These are phyloP conservation scores for Colletotrichum eremochloae DNA, from an alignment of 2,329 filamentous ascomycete species.

Conservation along the genomic window DNA sequence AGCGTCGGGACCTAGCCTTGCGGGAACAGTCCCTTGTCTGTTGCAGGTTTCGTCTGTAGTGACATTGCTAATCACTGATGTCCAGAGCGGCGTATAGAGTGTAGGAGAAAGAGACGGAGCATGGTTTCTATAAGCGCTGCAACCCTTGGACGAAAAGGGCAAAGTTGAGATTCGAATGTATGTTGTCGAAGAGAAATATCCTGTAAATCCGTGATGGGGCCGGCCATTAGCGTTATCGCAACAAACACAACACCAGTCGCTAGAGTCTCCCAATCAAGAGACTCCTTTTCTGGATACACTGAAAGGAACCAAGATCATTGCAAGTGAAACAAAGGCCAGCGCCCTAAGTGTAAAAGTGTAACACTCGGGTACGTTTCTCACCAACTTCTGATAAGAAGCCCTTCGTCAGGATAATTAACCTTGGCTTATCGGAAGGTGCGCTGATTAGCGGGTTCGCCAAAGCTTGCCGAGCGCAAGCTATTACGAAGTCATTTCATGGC, in stretches of 20 bases:
- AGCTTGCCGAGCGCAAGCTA: background rate
- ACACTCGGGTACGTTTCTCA: background rate
- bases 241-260: too few relatives aligned
- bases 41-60: background rate
- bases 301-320: background rate
- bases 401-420: background rate
- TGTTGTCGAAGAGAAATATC: background rate
- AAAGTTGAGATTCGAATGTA: background rate
- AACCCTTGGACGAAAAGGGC: background rate
- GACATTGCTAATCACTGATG: too few relatives aligned
- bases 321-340: background rate
- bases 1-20: too few relatives aligned
- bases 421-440: background rate
- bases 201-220: background rate
- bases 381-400: background rate
- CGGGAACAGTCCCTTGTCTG: too few relatives aligned
- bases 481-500: background rate
- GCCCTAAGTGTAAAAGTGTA: background rate
- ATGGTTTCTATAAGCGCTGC: background rate
- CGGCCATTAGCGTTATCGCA: background rate
- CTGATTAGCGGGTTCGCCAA: background rate
- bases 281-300: too few relatives aligned
- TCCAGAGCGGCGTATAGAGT: background rate
- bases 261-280: background rate
- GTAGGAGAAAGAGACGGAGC: too few relatives aligned